phyloP scores from a whole-genome alignment of 2,329 filamentous ascomycete species.

The Xenosphaeropsis pyriputrescens region DNA sequence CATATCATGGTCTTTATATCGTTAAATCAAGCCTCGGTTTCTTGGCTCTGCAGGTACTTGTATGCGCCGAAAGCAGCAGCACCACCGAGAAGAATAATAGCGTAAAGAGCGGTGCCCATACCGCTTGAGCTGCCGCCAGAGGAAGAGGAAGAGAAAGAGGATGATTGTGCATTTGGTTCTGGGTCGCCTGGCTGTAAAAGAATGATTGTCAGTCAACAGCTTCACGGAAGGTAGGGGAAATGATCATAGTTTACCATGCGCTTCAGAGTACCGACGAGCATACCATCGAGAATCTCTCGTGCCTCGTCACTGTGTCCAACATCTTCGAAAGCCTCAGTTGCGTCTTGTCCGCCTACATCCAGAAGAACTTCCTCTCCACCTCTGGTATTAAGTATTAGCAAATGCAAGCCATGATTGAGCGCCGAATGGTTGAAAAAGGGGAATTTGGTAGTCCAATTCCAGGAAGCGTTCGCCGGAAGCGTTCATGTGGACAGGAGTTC shows the following conservation, averaged over 20 bases:
- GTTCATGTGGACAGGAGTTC: no score
- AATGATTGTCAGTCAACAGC: slow-evolving; percentile 2
- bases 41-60: slow-evolving; percentile 56
- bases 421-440: no score
- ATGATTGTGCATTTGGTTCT: slow-evolving; percentile 43
- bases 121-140: slow-evolving; percentile 30
- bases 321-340: slow-evolving; percentile 96
- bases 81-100: slow-evolving; percentile 63
- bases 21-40: slow-evolving; percentile 10
- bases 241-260: slow-evolving; percentile 45
- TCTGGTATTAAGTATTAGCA: slow-evolving; percentile 27
- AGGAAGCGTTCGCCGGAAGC: no score
- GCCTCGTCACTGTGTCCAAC: slow-evolving; percentile 98
- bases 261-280: slow-evolving; percentile 67
- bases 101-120: slow-evolving; percentile 68
- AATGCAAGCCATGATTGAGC: no score
- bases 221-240: neutral
- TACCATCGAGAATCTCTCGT: slow-evolving; percentile 73
- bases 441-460: no score
- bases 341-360: slow-evolving; percentile 90
- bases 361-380: slow-evolving; percentile 97
- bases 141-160: slow-evolving; percentile 32
- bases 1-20: neutral
- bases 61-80: slow-evolving; percentile 67
- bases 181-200: slow-evolving; percentile 59